Conservation (phyloP, 306 rosid genomes). For the Dalbergia oliveri region DNA sequence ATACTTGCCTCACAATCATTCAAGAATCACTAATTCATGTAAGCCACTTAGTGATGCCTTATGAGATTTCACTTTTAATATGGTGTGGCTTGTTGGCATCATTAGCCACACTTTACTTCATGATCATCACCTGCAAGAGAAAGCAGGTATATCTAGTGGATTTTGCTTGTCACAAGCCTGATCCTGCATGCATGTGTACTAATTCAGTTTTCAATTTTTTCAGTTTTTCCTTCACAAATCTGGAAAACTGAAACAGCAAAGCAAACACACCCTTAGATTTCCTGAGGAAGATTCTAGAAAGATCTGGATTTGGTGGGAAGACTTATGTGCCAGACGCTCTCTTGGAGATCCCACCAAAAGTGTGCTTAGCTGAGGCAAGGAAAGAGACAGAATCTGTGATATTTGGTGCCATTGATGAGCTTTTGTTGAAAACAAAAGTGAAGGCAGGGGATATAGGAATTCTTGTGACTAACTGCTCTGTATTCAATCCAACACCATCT, state of each 20-base stretch:
- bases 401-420: constrained; percentile 39
- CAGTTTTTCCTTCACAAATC: too few relatives aligned
- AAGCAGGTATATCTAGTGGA: not conserved
- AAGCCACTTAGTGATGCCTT: too few relatives aligned
- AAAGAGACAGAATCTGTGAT: constrained; percentile 35
- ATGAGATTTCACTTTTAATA: not conserved
- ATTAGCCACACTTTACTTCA: not conserved
- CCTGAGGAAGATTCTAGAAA: not conserved
- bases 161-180: constrained; percentile 30
- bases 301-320: constrained; percentile 10
- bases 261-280: too few relatives aligned
- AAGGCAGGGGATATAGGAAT: constrained; percentile 16
- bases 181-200: not conserved
- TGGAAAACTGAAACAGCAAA: too few relatives aligned
- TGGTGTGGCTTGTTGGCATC: not conserved
- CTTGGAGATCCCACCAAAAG: constrained; percentile 21
- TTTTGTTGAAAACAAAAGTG: constrained; percentile 30
- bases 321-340: not conserved
- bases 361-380: constrained; percentile 20
- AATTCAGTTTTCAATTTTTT: too few relatives aligned
- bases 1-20: too few relatives aligned
- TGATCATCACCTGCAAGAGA: not conserved
- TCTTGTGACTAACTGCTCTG: constrained; percentile 22
- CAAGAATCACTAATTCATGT: too few relatives aligned
- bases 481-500: constrained; percentile 37